A percentile compares a stretch with the other conserved stretches of the same genome.
Evolutionary conservation across 768 basidiomycete genomes (phyloP).

Genomic region (Suillus hirtellus): DNA sequence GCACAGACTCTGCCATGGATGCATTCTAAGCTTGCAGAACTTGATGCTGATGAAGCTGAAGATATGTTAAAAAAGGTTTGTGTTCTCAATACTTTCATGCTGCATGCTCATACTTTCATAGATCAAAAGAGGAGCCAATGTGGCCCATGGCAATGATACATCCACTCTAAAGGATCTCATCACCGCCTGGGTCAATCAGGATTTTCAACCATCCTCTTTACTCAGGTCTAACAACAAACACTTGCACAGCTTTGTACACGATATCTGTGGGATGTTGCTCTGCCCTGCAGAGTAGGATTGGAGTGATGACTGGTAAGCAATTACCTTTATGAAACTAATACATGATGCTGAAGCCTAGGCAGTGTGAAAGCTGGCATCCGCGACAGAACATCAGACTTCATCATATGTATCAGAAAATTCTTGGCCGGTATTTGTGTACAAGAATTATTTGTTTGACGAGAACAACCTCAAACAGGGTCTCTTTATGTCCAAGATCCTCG

Average conservation of each 20-base stretch:
- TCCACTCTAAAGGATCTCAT: slow-evolving; percentile 1
- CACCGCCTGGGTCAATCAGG: neutral
- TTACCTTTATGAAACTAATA: too few relatives aligned
- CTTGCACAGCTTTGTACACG: neutral
- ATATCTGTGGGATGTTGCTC: neutral
- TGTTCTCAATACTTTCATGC: neutral
- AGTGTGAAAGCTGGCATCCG: slow-evolving; percentile 4
- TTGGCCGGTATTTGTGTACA: slow-evolving; percentile 9
- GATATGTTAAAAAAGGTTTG: neutral
- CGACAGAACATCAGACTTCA: slow-evolving; percentile 9
- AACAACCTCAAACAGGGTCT: neutral
- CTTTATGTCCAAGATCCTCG: neutral
- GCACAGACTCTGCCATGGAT: neutral
- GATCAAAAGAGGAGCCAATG: slow-evolving; percentile 1
- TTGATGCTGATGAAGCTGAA: neutral
- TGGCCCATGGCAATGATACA: neutral
- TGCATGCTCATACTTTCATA: neutral
- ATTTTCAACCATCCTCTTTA: neutral
- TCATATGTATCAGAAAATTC: slow-evolving; percentile 13
- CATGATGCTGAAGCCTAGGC: neutral
- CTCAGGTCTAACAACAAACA: neutral
- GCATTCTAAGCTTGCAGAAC: neutral
- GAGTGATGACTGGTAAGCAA: neutral
- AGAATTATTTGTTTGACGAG: rapidly evolving
- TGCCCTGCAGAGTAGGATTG: slow-evolving; percentile 4